Evolutionary conservation across 331 rosid species (phyloP).

Genomic region (Quercus tomentella): DNA sequence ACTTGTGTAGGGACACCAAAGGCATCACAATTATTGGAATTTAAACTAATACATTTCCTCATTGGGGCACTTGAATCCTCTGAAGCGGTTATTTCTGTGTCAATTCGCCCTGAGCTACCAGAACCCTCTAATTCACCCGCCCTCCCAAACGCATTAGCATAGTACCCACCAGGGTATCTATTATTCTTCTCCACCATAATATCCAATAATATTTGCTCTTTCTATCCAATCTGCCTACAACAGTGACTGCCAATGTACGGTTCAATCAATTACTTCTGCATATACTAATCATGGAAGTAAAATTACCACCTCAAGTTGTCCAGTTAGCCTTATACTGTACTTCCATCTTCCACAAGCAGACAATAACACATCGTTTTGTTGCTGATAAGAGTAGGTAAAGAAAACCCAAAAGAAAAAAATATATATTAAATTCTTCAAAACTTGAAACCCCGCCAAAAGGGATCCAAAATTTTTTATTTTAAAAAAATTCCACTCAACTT

Average conservation of each 20-base stretch:
- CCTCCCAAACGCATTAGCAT: slow-evolving; percentile 36
- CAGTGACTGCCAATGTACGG: background rate
- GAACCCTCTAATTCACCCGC: slow-evolving; percentile 81
- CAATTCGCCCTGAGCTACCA: slow-evolving; percentile 73
- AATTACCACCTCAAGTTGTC: background rate
- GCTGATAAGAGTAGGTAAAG: slow-evolving; percentile 17
- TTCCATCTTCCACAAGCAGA: background rate
- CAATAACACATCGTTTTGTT: background rate
- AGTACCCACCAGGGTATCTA: slow-evolving; percentile 52
- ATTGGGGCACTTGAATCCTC: slow-evolving; percentile 60
- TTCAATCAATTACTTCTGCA: slow-evolving; percentile 18
- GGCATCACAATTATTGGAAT: slow-evolving; percentile 30
- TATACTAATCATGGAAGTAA: slow-evolving; percentile 14
- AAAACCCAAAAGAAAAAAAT: background rate
- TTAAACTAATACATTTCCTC: slow-evolving; percentile 67
- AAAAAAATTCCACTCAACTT: background rate
- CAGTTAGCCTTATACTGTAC: background rate
- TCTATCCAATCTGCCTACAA: slow-evolving; percentile 7
- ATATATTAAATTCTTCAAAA: background rate
- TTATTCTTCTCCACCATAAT: slow-evolving; percentile 42
- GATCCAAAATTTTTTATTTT: background rate
- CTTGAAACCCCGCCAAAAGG: slow-evolving; percentile 1
- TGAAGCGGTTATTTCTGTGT: slow-evolving; percentile 64
- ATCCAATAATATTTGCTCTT: background rate
- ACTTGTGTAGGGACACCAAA: slow-evolving; percentile 46